Evolutionary conservation across 371 early-diverging fungal genomes (phyloP).

Genomic region (Mortierella sp.): DNA sequence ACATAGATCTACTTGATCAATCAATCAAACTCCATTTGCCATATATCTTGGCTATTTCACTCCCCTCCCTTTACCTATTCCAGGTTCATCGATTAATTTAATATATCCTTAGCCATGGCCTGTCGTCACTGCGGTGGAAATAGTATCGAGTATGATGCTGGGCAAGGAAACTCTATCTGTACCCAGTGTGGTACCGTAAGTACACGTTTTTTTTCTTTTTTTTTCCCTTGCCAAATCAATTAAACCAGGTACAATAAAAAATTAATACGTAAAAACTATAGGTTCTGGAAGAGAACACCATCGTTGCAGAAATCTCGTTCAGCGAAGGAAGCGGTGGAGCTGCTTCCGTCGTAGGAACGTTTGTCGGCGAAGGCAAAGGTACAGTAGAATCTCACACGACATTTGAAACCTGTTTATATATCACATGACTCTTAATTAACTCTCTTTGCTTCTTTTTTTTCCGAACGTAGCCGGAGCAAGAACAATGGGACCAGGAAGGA

Average conservation of each 20-base stretch:
- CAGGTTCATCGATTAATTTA: not conserved
- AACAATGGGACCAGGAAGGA: conserved; percentile 67
- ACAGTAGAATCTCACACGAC: conserved; percentile 50
- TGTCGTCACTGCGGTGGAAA: conserved; percentile 66
- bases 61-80: not conserved
- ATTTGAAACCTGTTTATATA: not conserved
- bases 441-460: not conserved
- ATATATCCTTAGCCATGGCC: conserved; percentile 47
- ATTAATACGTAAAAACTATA: conserved; percentile 47
- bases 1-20: not conserved
- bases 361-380: conserved; percentile 71
- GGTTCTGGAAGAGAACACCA: conserved; percentile 97
- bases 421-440: not conserved
- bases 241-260: not conserved
- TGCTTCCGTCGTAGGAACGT: conserved; percentile 86
- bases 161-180: conserved; percentile 73
- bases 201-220: not conserved
- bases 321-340: conserved; percentile 90
- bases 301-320: conserved; percentile 96
- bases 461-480: conserved; percentile 63
- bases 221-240: too few species aligned
- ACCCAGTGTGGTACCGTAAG: conserved; percentile 75
- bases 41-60: not conserved
- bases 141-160: conserved; percentile 69
- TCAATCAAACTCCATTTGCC: not conserved